These are phyloP conservation scores for Microcyclosporella mali DNA, from an alignment of 2,329 filamentous ascomycete species.

Conservation along the genomic window DNA sequence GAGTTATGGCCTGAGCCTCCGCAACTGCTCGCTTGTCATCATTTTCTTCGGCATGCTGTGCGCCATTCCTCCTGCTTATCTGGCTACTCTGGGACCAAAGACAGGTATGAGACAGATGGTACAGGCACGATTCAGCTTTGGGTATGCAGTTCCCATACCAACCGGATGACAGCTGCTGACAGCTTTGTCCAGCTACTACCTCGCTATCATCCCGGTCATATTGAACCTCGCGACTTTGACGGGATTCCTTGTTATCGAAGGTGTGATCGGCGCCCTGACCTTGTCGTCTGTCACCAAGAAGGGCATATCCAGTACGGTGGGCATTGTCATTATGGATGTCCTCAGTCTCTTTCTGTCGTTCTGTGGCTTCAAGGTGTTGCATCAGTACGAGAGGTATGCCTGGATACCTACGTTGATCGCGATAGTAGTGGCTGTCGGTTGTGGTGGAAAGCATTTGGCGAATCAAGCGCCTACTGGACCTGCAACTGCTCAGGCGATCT, in stretches of 20 bases:
- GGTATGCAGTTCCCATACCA: slow-evolving; percentile 30
- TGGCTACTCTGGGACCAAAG: slow-evolving; percentile 54
- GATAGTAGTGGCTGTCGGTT: slow-evolving; percentile 37
- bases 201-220: slow-evolving; percentile 54
- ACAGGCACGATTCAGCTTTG: slow-evolving; percentile 58
- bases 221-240: slow-evolving; percentile 58
- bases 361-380: slow-evolving; percentile 48
- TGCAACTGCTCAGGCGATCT: slow-evolving; percentile 38
- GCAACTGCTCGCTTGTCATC: slow-evolving; percentile 54
- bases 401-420: slow-evolving; percentile 40
- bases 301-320: slow-evolving; percentile 47
- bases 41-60: slow-evolving; percentile 57
- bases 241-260: slow-evolving; percentile 58
- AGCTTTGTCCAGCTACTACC: slow-evolving; percentile 34
- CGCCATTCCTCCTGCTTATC: slow-evolving; percentile 49
- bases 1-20: slow-evolving; percentile 49
- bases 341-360: slow-evolving; percentile 56
- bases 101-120: slow-evolving; percentile 63
- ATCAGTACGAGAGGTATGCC: slow-evolving; percentile 38
- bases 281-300: slow-evolving; percentile 49
- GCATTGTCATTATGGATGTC: slow-evolving; percentile 56
- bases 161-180: not conserved
- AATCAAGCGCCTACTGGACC: slow-evolving; percentile 43
- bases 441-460: slow-evolving; percentile 34
- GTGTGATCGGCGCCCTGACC: slow-evolving; percentile 54